Evolutionary conservation across 768 basidiomycete genomes (phyloP), one percentile per base, ranked within the genome.

Genomic region (Amanita inopinata): DNA sequence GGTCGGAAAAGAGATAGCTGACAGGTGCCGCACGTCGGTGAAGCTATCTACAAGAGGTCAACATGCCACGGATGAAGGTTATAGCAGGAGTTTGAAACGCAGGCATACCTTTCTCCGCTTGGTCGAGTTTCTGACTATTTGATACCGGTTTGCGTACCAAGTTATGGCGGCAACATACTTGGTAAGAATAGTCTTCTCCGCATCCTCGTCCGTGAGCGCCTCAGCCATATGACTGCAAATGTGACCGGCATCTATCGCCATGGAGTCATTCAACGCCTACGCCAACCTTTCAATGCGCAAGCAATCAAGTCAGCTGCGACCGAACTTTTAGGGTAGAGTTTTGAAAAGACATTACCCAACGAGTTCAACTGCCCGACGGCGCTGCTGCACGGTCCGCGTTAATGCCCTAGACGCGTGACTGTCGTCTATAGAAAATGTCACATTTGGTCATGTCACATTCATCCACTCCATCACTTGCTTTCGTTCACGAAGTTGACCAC

Each of bases 1-100:
- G 86, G 83, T 17, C 84, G 66, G 1, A 75, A 63, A 20, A 86
- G 62, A 1, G 74, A 53, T 1, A 67, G 38, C 6, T 62, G 59
- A 53, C 87, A 90, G 9, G 65, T 69, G 6, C 70, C 73, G 54
- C 87, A 89, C 2, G 69, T 60, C 8, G 87, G 86, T 12, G 69
- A 64, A 3, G 80, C 54, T 35, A 63, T 53, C 63, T 65, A 58
- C 24, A 73, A 41, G 23, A 47, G 14, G 4, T 31, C 19, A 12
- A 23, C 31, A 12, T 11, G n/a, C 20, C 14, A 14, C n/a, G 19
- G 25, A 11, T 15, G 9, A 10, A 28, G 27, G 7, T 7, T 10
- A 11, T 27, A 35, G n/a, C 20, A 11, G 17, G 14, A 32, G n/a
- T n/a, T n/a, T 15, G 23, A 3, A 28, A 30, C 18, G 14, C 7